A percentile compares a stretch with the other conserved stretches of the same genome.
phyloP scores from a whole-genome alignment of 148 eudicot genomes.

The Rhododendron ovatum region DNA sequence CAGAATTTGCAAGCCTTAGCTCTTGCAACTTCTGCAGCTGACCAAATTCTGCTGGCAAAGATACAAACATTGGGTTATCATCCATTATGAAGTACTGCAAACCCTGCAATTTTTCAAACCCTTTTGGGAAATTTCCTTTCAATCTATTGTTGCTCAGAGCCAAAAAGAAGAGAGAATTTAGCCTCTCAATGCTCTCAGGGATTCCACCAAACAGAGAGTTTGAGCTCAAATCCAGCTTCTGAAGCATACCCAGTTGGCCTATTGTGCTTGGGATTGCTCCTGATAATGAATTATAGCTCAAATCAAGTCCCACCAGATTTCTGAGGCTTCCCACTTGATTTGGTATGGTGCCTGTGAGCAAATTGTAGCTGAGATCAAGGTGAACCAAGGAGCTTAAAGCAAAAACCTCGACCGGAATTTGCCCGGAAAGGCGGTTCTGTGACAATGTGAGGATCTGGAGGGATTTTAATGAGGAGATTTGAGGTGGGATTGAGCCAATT shows the following conservation, averaged over 20 bases:
- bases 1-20: constrained; percentile 63
- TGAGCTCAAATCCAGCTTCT: constrained; percentile 74
- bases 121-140: constrained; percentile 39
- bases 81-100: constrained; percentile 73
- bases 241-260: constrained; percentile 57
- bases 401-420: constrained; percentile 42
- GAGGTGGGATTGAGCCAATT: constrained; percentile 53
- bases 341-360: constrained; percentile 46
- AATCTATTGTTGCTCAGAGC: constrained; percentile 62
- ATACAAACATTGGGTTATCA: constrained; percentile 57
- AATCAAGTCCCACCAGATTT: constrained; percentile 62
- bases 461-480: constrained; percentile 44
- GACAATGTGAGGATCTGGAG: constrained; percentile 76
- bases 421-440: constrained; percentile 51
- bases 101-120: constrained; percentile 33
- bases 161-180: constrained; percentile 43
- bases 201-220: constrained; percentile 49
- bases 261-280: constrained; percentile 53
- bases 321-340: constrained; percentile 38
- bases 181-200: constrained; percentile 38
- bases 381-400: constrained; percentile 40
- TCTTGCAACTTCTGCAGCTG: constrained; percentile 54
- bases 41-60: constrained; percentile 46
- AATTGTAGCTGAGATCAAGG: constrained; percentile 75
- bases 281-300: constrained; percentile 63